Evolutionary conservation across 352 stramenopile species (phyloP).

Genomic region (Phytophthora multivora): DNA sequence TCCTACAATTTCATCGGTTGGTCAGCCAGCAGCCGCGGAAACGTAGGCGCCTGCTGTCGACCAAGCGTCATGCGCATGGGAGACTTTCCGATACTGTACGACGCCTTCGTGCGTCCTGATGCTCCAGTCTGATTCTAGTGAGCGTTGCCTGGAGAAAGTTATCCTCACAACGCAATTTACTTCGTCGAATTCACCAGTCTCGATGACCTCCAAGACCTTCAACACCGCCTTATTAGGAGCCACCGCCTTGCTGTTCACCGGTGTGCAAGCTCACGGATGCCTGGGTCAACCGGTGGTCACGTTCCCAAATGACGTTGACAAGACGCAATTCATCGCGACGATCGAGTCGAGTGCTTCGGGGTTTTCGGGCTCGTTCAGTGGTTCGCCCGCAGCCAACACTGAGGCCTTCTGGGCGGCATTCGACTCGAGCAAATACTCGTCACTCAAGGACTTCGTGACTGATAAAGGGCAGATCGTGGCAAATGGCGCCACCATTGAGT

Average conservation of each 20-base stretch:
- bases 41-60: slow-evolving; percentile 24
- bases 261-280: slow-evolving; percentile 40
- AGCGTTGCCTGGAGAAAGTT: background rate
- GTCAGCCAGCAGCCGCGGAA: slow-evolving; percentile 8
- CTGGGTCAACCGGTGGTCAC: slow-evolving; percentile 30
- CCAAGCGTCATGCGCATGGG: slow-evolving; percentile 15
- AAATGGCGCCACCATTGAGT: slow-evolving; percentile 29
- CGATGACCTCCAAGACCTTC: slow-evolving; percentile 19
- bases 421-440: slow-evolving; percentile 39
- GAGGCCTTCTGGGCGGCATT: slow-evolving; percentile 33
- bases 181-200: slow-evolving; percentile 19
- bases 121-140: slow-evolving; percentile 5
- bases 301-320: slow-evolving; percentile 35
- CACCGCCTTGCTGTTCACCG: slow-evolving; percentile 14
- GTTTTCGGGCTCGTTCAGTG: slow-evolving; percentile 30
- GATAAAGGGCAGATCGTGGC: slow-evolving; percentile 23
- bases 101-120: slow-evolving; percentile 15
- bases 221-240: slow-evolving; percentile 8
- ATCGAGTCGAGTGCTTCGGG: slow-evolving; percentile 39
- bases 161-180: slow-evolving; percentile 32
- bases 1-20: slow-evolving; percentile 18
- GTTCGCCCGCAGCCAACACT: slow-evolving; percentile 28
- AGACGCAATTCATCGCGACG: slow-evolving; percentile 46
- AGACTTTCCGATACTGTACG: slow-evolving; percentile 4
- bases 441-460: slow-evolving; percentile 33